Evolutionary conservation across 257 asterid species (phyloP), one percentile per base, ranked within the genome.

Genomic region (Verbascum thapsus): DNA sequence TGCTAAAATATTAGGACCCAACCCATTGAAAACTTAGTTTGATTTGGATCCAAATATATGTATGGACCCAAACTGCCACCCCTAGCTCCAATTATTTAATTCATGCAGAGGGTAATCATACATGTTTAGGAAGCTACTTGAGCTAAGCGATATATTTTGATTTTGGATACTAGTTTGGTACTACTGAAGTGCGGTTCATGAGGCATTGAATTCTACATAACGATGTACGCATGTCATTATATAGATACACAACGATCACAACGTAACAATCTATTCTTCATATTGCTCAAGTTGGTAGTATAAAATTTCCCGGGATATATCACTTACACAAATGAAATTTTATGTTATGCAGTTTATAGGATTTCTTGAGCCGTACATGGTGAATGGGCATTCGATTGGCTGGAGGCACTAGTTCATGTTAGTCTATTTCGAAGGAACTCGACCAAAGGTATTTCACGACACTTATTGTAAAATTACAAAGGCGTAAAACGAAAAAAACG

Each of bases 281-380:
- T 26, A 26, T 1, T 26, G 5, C 32, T 26, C 32, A 26, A 26
- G 32, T 26, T 1, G 32, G 32, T 26, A 26, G 32, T 26, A 26
- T 1, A 5, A 26, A 26, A 26, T 26, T 26, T 26, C 5, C 32
- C 5, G 41, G 10, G 34, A 58, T 58, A 10, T 10, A 40, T 23
- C 13, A 39, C 17, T 10, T 23, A 45, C 20, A 49, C 5, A 26
- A 23, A 37, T 37, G 5, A 12, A 15, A 53, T 22, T 1, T 23
- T 49, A 45, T 58, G 16, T 35, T 16, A 32, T 78, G 83, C 95
- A 87, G 97, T 90, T 90, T 72, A 74, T 90, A 56, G 97, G 96
- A 72, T 87, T 90, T 68, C 88, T 90, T 12, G 97, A 90, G 85
- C 92, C 97, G 6, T 85, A 85, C 42, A 69, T 53, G 73, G 80